Percentiles rank a stretch among this genome's conserved stretches.
These are phyloP conservation scores for Ceratobasidium sp. DNA, from an alignment of 1,284 basidiomycete species.

Conservation along the genomic window DNA sequence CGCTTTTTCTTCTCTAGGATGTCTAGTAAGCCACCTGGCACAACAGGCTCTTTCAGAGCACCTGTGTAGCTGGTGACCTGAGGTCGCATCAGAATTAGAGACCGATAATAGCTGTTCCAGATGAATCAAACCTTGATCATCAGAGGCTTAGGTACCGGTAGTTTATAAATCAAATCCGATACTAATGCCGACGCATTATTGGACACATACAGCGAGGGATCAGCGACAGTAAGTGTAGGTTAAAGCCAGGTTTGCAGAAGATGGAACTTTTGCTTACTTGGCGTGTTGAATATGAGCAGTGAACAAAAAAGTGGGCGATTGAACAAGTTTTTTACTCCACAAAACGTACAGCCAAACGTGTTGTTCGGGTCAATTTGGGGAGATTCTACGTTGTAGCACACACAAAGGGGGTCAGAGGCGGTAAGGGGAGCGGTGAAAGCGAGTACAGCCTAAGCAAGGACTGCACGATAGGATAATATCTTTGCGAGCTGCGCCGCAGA, in stretches of 20 bases:
- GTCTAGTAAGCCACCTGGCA: neutral
- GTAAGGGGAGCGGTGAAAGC: slow-evolving; percentile 16
- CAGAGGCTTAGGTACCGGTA: slow-evolving; percentile 15
- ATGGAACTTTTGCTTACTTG: too few relatives aligned
- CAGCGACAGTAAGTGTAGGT: neutral
- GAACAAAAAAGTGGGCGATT: slow-evolving; percentile 18
- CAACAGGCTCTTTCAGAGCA: slow-evolving; percentile 6
- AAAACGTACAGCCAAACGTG: slow-evolving; percentile 15
- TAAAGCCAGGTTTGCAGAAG: slow-evolving; percentile 19
- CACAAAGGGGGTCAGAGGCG: slow-evolving; percentile 16
- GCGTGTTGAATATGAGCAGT: slow-evolving; percentile 18
- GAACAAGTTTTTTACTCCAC: neutral
- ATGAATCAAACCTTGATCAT: slow-evolving; percentile 30
- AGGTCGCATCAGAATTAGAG: neutral
- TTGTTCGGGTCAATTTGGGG: slow-evolving; percentile 30
- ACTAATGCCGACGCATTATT: neutral
- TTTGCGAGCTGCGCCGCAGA: too few relatives aligned
- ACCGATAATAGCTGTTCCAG: neutral
- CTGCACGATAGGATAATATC: too few relatives aligned
- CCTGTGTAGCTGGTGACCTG: slow-evolving; percentile 30
- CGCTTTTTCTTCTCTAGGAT: slow-evolving; percentile 15
- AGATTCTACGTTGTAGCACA: slow-evolving; percentile 10
- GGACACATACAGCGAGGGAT: neutral
- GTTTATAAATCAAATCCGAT: neutral
- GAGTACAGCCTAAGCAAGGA: slow-evolving; percentile 26